A percentile compares a stretch with the other conserved stretches of the same genome.
phyloP scores from a whole-genome alignment of 805 yeast genomes.

The Yarrowia sp. region DNA sequence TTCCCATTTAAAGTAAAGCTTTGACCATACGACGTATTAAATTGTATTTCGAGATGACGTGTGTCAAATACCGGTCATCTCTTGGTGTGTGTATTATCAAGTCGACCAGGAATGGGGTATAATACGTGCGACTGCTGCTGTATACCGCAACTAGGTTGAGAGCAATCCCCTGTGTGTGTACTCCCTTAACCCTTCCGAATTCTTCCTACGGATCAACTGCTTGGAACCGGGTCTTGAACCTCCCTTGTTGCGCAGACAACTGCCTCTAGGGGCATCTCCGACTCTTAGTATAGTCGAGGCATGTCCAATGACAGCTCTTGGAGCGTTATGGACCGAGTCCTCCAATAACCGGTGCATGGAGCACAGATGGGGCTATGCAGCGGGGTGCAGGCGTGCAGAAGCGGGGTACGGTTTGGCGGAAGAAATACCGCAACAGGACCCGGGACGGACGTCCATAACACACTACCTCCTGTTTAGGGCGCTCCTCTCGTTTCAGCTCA shows the following conservation, averaged over 20 bases:
- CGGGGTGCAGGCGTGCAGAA: not conserved
- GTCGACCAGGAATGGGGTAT: not conserved
- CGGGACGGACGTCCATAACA: too few species aligned
- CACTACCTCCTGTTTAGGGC: too few species aligned
- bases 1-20: not conserved
- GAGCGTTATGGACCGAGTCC: not conserved
- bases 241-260: slow-evolving; percentile 3
- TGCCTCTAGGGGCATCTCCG: slow-evolving; percentile 3
- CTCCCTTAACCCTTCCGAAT: too few species aligned
- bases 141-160: not conserved
- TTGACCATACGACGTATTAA: not conserved
- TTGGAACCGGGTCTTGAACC: too few species aligned
- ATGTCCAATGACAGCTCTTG: slow-evolving; percentile 1
- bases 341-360: slow-evolving; percentile 4
- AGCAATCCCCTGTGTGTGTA: not conserved
- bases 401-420: too few species aligned
- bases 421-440: too few species aligned
- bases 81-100: too few species aligned
- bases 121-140: not conserved
- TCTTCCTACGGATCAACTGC: not conserved
- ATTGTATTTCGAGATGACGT: too few species aligned
- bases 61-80: too few species aligned
- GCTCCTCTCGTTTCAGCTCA: too few species aligned
- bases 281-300: not conserved
- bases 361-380: not conserved